Conservation (phyloP, 306 rosid genomes). For the Ceratonia siliqua region DNA sequence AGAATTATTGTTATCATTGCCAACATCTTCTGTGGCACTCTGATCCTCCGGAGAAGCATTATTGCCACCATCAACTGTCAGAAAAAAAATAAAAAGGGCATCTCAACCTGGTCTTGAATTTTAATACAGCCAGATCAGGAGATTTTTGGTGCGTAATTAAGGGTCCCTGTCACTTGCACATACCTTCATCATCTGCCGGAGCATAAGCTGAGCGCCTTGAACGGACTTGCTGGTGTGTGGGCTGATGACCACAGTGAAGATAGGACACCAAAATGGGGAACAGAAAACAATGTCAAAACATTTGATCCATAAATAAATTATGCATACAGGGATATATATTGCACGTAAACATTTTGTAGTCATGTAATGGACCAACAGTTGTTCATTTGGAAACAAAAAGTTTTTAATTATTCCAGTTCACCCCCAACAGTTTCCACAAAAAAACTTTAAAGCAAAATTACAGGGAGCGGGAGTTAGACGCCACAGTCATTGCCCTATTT, state of each 20-base stretch:
- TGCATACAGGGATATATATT: not conserved
- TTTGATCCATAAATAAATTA: not conserved
- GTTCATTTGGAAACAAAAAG: not conserved
- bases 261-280: constrained; percentile 28
- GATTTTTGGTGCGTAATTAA: constrained; percentile 7
- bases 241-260: constrained; percentile 56
- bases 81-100: constrained; percentile 12
- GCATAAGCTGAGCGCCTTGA: constrained; percentile 89
- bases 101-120: constrained; percentile 17
- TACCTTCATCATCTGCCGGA: constrained; percentile 79
- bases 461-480: not conserved
- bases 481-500: not conserved
- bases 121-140: not conserved
- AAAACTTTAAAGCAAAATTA: not conserved
- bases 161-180: not conserved
- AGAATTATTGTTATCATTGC: constrained; percentile 27
- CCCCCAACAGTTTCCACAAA: not conserved
- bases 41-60: constrained; percentile 45
- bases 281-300: constrained; percentile 23
- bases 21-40: constrained; percentile 36
- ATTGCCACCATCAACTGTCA: constrained; percentile 39
- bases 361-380: constrained; percentile 4
- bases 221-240: constrained; percentile 86
- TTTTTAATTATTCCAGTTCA: constrained; percentile 2
- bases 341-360: not conserved